Percentiles rank a stretch among this genome's conserved stretches.
Conservation (phyloP, 164 flowering plant species). For the Brasenia schreberi region DNA sequence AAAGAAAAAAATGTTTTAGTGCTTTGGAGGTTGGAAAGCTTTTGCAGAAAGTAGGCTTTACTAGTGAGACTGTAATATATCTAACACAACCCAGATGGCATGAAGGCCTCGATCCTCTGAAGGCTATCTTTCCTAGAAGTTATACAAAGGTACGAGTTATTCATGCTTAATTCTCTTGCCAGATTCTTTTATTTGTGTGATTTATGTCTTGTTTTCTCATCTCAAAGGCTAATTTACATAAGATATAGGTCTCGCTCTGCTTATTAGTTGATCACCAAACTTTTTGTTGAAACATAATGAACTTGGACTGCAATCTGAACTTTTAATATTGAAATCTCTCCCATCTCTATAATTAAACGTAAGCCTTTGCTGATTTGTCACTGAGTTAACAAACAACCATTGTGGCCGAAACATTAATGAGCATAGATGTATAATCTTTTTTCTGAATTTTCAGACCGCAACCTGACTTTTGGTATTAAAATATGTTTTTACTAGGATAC, state of each 20-base stretch:
- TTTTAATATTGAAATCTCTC: too few species aligned
- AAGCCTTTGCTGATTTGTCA: too few species aligned
- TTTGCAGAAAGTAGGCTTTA: conserved; percentile 59
- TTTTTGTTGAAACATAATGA: not conserved
- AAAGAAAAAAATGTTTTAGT: conserved; percentile 50
- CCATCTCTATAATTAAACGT: too few species aligned
- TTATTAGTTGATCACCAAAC: not conserved
- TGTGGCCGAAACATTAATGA: too few species aligned
- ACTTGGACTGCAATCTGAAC: too few species aligned
- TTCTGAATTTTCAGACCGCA: too few species aligned
- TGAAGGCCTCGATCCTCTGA: conserved; percentile 54
- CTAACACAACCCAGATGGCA: conserved; percentile 80
- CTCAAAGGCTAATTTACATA: not conserved
- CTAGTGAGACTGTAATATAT: conserved; percentile 59
- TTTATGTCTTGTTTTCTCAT: not conserved
- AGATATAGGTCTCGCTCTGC: not conserved
- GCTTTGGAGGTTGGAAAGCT: conserved; percentile 61
- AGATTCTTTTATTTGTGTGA: too few species aligned
- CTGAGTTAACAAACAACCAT: too few species aligned
- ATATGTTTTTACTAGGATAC: too few species aligned
- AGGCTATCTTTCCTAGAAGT: conserved; percentile 69
- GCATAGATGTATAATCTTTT: too few species aligned
- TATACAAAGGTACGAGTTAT: conserved; percentile 59
- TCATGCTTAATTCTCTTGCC: not conserved
- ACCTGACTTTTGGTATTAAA: too few species aligned